Base-by-base conservation (phyloP, 2,329 filamentous ascomycete genomes). In the Fonsecaea pugnacius region DNA sequence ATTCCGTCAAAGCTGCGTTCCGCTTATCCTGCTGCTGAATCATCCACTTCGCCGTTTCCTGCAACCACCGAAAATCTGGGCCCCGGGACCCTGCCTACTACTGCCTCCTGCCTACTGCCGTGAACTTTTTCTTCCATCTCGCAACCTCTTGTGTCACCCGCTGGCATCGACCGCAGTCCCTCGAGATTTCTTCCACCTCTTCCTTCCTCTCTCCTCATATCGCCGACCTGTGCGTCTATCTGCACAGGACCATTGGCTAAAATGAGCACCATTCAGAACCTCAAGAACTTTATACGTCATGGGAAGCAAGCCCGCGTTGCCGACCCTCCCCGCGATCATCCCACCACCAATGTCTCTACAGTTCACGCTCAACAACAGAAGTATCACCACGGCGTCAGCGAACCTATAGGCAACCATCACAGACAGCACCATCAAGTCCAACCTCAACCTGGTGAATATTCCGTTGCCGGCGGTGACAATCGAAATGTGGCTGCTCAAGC, bases 251-350 rank as follows among this genome's bases (percentile, higher is more conserved):
- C 43, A 32, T 38, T 52, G 24, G 56, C 64, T 66, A 68, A 68
- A 60, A 88, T 88, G 86, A 87, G 84, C 73, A 86, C 86, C 53
- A 96, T 97, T 81, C 94, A 97, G 82, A 95, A 95, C 76, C 67
- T 97, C 73, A 97, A 98, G 81, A 97, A 97, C 80, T 96, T 98
- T 80, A 95, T 98, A 80, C 91, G 94, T 71, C 94, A 97, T 83
- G 94, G 94, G 79, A 97, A 97, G 83, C 92, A 96, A 84, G 94
- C 92, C 72, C 90, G 92, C 70, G 84, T 82, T 69, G 84, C 85
- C 70, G 84, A 87, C 62, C 81, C 82, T 64, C 80, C 78, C 51
- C 85, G 84, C 72, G 85, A 82, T 65, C 85, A 87, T 75, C 83
- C 85, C 70, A 89, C 83, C 70, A 87, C 85, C 66, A 84, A 85